Base-by-base conservation (phyloP, 2,329 filamentous ascomycete genomes). In the Apiospora marii region DNA sequence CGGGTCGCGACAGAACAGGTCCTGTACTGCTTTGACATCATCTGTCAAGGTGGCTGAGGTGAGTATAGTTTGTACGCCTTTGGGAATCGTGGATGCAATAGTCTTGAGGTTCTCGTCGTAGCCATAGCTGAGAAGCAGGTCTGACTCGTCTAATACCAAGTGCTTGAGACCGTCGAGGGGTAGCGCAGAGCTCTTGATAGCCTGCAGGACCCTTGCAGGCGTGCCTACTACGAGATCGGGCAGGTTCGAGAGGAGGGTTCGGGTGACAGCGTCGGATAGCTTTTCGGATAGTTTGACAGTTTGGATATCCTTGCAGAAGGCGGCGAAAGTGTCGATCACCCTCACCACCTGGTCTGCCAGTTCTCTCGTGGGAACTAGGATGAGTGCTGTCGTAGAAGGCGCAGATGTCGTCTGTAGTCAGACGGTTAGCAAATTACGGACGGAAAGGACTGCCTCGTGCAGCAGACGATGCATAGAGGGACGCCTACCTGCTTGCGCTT, bases 181-280 rank as follows among this genome's bases (percentile, higher is more conserved):
- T 69, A 98, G 85, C 0, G 92, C 89, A 14, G 91, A 90, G 69
- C 87, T 91, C 79, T 93, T 93, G 78, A 97, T 87, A 79, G 96
- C 95, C 73, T 92, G 87, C 79, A 92, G 92, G 19, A 93, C 94
- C 78, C 94, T 89, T n/a, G 94, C 91, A 0, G 96, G 96, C 0
- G 97, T 99, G 0, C 95, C 93, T 64, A 99, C 91, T 69, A 99
- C 91, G 72, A 99, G 90, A 78, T 99, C 95, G 12, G 96, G 96
- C 1, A 89, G 90, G 80, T 95, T 95, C 71, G 94, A 92, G 61
- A 99, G 90, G 74, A 98, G 90, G 0, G 95, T 94, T 74, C 93
- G 90, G 80, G 97, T 94, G 0, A 98, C 96, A 3, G 92, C 92
- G 77, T 97, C 94, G 58, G 95, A 94, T 49, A 98, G 92, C 80